Evolutionary conservation across 495 filamentous ascomycete genomes (phyloP), one percentile per base, ranked within the genome.

Genomic region (Poronia punctata): DNA sequence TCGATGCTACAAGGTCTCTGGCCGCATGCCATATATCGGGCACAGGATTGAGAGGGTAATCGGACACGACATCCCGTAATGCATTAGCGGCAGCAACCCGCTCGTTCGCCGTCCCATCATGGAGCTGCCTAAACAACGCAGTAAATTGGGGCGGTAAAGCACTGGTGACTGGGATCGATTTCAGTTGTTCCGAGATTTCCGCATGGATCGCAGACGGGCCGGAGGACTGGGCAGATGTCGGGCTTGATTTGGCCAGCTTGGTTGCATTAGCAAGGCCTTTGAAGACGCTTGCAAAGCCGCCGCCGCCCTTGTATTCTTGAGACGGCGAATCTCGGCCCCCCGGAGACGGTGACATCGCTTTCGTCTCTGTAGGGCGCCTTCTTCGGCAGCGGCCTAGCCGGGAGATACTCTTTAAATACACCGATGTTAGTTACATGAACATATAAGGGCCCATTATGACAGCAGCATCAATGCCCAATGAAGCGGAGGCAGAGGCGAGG

Each of bases 21-120:
- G 68, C 81, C 16, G 75, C 71, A 31, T 70, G 64, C 77, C 81
- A 86, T 27, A 84, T 76, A 26, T 69, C 68, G 19, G 69, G 57
- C 15, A 75, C 71, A 16, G 71, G 70, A 47, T 66, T 70, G 10
- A 79, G 61, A 5, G 79, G 74, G 54, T 75, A 80, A 41, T 78
- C 70, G 27, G 61, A 59, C 29, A 82, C 69, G 40, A 68, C 67
- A 43, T 58, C 60, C 12, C 75, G 68, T 29, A 82, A 59, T 9
- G 70, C 60, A 46, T 68, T 73, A 15, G 78, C 78, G 8, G 78
- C 79, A 8, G 61, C 56, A 12, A 80, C 56, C 39, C 79, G 63
- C 35, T 76, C 72, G 44, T 46, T 52, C 18, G 71, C 50, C n/a
- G 64, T 58, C 37, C 59, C 74, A 45, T 59, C 62, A 59, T 61